Evolutionary conservation across 768 basidiomycete genomes (phyloP), one percentile per base, ranked within the genome.

Genomic region (Russula foetens): DNA sequence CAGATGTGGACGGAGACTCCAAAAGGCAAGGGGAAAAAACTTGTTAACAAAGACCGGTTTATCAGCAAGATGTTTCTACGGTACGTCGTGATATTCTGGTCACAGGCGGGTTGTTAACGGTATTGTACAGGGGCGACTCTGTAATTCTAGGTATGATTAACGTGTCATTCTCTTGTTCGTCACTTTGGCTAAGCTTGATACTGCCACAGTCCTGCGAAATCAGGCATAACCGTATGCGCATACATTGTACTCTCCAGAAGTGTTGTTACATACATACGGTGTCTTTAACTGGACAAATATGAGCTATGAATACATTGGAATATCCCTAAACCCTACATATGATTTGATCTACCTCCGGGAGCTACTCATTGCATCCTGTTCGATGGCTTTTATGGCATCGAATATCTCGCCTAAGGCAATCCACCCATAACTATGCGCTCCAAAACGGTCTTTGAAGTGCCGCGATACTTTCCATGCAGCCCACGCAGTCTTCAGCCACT

Each of bases 1-100:
- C 63, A 99, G 93, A 98, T 98, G 96, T 98, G 97, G 97, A 98
- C 95, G 23, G 97, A 99, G 73, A 74, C 86, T 49, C 97, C 97
- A 21, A 98, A 98, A 75, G 94, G 93, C 43, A 98, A 98, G 77
- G 93, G 93, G 71, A 98, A 97, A 79, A 98, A 98, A 71, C 92
- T 97, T 7, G 86, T 98, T 58, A 98, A 98, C 79, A 98, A 98
- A 76, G 97, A 98, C 75, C 83, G 97, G 50, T 99, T 98, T 78
- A 96, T 99, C 73, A 96, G 93, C 73, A 99, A 98, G 77, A 96
- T 99, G 93, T 98, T 96, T 75, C 75, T 98, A 63, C 82, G 92
- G 90, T 89, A 68, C 53, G 84, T 73, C 3, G 33, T 50, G 35
- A 47, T 48, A 48, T 43, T 39, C 60, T 39, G 23, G 43, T 41